Evolutionary conservation across 2,329 filamentous ascomycete species (phyloP).

Genomic region (Pseudogymnoascus sp.): DNA sequence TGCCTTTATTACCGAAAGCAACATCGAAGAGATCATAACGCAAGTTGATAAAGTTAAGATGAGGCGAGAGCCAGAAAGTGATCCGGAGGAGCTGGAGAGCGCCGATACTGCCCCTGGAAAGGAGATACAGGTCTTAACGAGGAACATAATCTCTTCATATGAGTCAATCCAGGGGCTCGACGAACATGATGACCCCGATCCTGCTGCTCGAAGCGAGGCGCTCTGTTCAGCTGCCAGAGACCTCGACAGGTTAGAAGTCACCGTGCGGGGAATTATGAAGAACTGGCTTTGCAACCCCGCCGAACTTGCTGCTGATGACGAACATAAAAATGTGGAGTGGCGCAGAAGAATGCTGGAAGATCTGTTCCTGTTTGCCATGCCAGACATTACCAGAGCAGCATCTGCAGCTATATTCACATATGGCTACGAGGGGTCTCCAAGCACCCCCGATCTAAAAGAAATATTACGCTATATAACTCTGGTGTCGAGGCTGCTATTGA

Average conservation of each 20-base stretch:
- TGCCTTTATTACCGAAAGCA: background rate
- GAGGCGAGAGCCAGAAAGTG: background rate
- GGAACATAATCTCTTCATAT: background rate
- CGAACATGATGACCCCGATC: background rate
- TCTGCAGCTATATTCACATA: slow-evolving; percentile 2
- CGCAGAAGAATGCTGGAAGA: background rate
- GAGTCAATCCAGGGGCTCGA: background rate
- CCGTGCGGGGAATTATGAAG: background rate
- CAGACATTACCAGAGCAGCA: background rate
- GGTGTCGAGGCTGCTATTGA: background rate
- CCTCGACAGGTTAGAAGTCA: background rate
- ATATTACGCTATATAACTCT: background rate
- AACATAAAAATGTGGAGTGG: background rate
- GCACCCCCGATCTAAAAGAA: background rate
- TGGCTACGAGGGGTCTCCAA: background rate
- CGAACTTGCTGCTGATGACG: background rate
- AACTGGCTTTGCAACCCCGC: background rate
- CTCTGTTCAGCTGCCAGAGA: background rate
- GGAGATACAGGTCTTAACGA: background rate
- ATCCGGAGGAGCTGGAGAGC: background rate
- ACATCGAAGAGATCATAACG: background rate
- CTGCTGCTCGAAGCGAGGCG: background rate
- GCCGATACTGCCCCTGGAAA: background rate
- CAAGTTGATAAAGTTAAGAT: background rate
- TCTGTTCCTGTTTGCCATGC: background rate